A percentile compares a stretch with the other conserved stretches of the same genome.
Conservation (phyloP, 495 filamentous ascomycete genomes). For the Schizothecium vesticola region DNA sequence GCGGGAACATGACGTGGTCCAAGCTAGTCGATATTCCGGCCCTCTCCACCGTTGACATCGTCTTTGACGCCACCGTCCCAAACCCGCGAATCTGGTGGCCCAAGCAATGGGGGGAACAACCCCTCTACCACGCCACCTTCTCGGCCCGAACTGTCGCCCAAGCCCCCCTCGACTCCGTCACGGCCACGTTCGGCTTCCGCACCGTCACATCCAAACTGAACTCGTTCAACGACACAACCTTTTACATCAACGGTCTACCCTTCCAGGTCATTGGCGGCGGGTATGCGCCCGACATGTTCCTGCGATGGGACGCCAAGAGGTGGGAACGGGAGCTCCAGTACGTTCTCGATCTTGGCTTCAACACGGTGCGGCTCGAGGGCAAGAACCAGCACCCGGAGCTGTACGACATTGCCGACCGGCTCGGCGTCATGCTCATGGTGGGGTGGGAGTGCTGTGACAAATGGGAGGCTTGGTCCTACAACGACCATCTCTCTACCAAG, state of each 20-base stretch:
- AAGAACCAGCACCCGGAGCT: conserved; percentile 60
- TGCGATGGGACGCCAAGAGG: conserved; percentile 47
- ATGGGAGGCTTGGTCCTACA: conserved; percentile 63
- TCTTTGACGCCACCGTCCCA: conserved; percentile 31
- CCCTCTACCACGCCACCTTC: conserved; percentile 38
- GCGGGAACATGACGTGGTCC: conserved; percentile 18
- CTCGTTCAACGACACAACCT: conserved; percentile 48
- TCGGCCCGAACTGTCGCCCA: conserved; percentile 32
- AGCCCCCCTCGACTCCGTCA: conserved; percentile 40
- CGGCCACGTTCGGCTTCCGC: conserved; percentile 49
- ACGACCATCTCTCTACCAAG: conserved; percentile 43
- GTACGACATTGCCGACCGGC: conserved; percentile 51
- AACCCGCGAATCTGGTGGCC: conserved; percentile 47
- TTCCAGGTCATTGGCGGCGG: conserved; percentile 59
- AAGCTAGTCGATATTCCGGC: conserved; percentile 36
- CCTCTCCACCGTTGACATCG: conserved; percentile 32
- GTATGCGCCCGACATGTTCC: conserved; percentile 57
- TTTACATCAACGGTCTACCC: conserved; percentile 49
- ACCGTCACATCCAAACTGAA: conserved; percentile 49
- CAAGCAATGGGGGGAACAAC: conserved; percentile 44
- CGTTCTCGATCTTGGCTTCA: conserved; percentile 55
- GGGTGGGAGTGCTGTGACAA: conserved; percentile 69
- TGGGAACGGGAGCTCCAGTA: conserved; percentile 45
- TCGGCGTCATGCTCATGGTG: conserved; percentile 57
- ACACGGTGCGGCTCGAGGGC: conserved; percentile 59